A percentile compares a stretch with the other conserved stretches of the same genome.
These are phyloP conservation scores for Xylaria castorea DNA, from an alignment of 495 filamentous ascomycete species.

Conservation along the genomic window DNA sequence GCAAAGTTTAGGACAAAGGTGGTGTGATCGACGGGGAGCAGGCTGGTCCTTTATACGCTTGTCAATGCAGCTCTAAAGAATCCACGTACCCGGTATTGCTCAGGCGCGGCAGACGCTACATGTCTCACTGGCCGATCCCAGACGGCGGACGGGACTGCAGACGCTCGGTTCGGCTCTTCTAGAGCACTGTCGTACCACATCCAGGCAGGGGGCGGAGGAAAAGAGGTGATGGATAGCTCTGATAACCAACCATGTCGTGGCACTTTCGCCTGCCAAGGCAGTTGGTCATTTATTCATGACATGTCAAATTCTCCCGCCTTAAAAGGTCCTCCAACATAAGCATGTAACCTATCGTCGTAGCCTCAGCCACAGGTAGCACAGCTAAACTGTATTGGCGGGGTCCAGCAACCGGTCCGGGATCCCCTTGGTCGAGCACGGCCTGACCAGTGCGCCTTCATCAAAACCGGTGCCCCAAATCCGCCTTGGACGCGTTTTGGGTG, in stretches of 20 bases:
- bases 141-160: conserved; percentile 23
- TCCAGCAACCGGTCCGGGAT: conserved; percentile 10
- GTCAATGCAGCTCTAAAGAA: conserved; percentile 2
- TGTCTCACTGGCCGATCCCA: conserved; percentile 20
- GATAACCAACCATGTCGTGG: conserved; percentile 5
- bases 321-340: background rate
- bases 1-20: background rate
- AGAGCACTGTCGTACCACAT: conserved; percentile 18
- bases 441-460: conserved; percentile 10
- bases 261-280: conserved; percentile 1
- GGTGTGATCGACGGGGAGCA: conserved; percentile 16
- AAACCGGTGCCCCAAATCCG: background rate
- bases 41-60: conserved; percentile 18
- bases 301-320: conserved; percentile 9
- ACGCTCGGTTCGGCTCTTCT: conserved; percentile 25
- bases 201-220: conserved; percentile 9
- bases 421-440: background rate
- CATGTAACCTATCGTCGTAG: background rate
- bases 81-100: conserved; percentile 24
- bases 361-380: conserved; percentile 15
- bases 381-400: conserved; percentile 14
- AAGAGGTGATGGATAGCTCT: conserved; percentile 17
- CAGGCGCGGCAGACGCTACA: conserved; percentile 23
- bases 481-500: conserved; percentile 4
- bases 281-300: background rate